Evolutionary conservation across 371 early-diverging fungal species (phyloP).

Genomic region (Cokeromyces recurvatus): DNA sequence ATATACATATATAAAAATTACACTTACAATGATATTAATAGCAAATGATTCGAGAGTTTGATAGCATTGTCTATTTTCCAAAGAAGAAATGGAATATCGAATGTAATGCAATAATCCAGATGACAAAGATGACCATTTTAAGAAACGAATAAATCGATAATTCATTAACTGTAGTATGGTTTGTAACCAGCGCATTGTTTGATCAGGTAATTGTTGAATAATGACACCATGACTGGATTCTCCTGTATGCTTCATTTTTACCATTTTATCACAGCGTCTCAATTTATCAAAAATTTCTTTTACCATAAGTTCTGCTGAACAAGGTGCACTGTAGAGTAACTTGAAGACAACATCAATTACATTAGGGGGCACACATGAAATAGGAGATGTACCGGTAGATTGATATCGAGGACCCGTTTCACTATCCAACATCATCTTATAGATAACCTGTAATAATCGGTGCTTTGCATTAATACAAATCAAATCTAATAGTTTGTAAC

Average conservation of each 20-base stretch:
- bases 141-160: slow-evolving; percentile 55
- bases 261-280: slow-evolving; percentile 61
- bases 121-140: slow-evolving; percentile 46
- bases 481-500: slow-evolving; percentile 62
- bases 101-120: slow-evolving; percentile 58
- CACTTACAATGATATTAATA: slow-evolving; percentile 49
- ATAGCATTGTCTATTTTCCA: slow-evolving; percentile 66
- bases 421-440: slow-evolving; percentile 78
- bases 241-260: slow-evolving; percentile 34
- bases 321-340: slow-evolving; percentile 72
- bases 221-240: slow-evolving; percentile 8
- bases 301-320: slow-evolving; percentile 71
- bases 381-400: slow-evolving; percentile 28
- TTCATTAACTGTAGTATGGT: slow-evolving; percentile 75
- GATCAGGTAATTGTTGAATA: slow-evolving; percentile 36
- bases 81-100: slow-evolving; percentile 55
- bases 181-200: slow-evolving; percentile 69
- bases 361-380: slow-evolving; percentile 72
- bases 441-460: slow-evolving; percentile 65
- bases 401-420: slow-evolving; percentile 65
- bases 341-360: slow-evolving; percentile 76
- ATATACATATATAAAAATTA: too few relatives aligned
- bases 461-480: slow-evolving; percentile 71
- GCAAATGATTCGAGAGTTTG: slow-evolving; percentile 62
- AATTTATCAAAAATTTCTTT: slow-evolving; percentile 74